These are phyloP conservation scores for Tuber calosporum DNA, from an alignment of 495 filamentous ascomycete genomes.

Conservation along the genomic window DNA sequence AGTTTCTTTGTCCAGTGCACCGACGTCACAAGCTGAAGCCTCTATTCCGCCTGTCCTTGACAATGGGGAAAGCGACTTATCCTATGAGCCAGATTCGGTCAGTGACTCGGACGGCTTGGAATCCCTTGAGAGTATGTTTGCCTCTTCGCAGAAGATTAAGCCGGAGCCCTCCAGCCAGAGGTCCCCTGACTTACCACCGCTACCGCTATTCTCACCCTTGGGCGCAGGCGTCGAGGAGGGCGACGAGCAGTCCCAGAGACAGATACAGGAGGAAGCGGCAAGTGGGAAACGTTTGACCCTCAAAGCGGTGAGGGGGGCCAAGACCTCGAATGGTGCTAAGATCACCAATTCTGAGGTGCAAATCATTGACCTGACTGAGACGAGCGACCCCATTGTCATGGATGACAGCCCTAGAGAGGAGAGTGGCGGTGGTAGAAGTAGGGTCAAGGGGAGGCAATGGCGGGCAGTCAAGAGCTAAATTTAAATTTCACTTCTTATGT, in stretches of 20 bases:
- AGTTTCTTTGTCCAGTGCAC: background rate
- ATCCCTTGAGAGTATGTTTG: conserved; percentile 26
- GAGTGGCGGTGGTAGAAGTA: background rate
- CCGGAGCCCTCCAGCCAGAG: conserved; percentile 14
- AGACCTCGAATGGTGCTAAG: conserved; percentile 1
- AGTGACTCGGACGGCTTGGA: conserved; percentile 30
- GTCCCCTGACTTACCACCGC: conserved; percentile 16
- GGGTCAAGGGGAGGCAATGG: conserved; percentile 8
- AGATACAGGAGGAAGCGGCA: conserved; percentile 31
- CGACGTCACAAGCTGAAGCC: background rate
- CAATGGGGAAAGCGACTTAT: conserved; percentile 3
- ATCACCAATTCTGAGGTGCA: conserved; percentile 13
- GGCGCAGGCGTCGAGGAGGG: conserved; percentile 2
- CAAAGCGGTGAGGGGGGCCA: background rate
- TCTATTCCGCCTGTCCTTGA: background rate
- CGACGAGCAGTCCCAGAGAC: conserved; percentile 8
- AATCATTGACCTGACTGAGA: conserved; percentile 32
- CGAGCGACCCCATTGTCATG: conserved; percentile 16
- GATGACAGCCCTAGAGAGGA: conserved; percentile 9
- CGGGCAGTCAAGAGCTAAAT: conserved; percentile 21
- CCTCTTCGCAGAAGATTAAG: conserved; percentile 33
- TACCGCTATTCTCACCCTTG: conserved; percentile 21
- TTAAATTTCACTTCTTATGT: background rate
- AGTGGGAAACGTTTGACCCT: conserved; percentile 6
- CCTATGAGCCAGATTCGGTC: conserved; percentile 15